Base-by-base conservation (phyloP, 1,284 basidiomycete species). In the Naganishia sp. region DNA sequence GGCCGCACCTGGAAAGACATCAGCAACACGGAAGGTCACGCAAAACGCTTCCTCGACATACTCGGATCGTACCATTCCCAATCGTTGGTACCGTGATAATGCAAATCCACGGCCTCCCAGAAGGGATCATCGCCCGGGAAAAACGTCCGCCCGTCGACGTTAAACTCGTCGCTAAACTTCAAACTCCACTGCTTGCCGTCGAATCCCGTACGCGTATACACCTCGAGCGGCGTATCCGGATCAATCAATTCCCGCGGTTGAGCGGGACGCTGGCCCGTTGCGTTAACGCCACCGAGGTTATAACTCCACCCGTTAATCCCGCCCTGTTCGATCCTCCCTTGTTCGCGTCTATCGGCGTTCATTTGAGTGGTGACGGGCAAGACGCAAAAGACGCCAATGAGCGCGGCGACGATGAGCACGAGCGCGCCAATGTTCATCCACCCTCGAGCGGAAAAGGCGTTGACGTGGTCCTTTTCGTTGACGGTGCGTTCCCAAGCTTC, bases 151-250 rank as follows among this genome's bases (percentile, higher is more conserved):
- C 86, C 86, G 5, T 85, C 84, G 23, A 81, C 81, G 65, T 95
- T 87, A 78, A 96, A 96, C 80, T 95, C 94, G 78, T 95, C 93
- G 55, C 89, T 90, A 76, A 75, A 94, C 6, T 93, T 86, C 11
- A 95, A 82, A 65, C 87, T 82, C 76, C 89, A 90, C 7, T 82
- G 73, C 25, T 84, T 69, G 2, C 86, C 86, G 72, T 90, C 89
- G 68, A 82, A 87, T 0, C 89, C 89, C 1, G 80, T 86, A 35
- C 88, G 83, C 0, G 84, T 82, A 69, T 82, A 82, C 4, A 84
- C 87, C 0, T 71, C 69, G 1, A 80, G 70, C 0, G 90, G 90
- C 0, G 90, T 93, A 18, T 85, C 85, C 3, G 75, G 66, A 77
- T 92, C 90, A 71, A 92, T 85, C 50, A 88, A 77, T 13, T 81